Evolutionary conservation across 2,329 filamentous ascomycete species (phyloP).

Genomic region (Diaporthe aspalathi): DNA sequence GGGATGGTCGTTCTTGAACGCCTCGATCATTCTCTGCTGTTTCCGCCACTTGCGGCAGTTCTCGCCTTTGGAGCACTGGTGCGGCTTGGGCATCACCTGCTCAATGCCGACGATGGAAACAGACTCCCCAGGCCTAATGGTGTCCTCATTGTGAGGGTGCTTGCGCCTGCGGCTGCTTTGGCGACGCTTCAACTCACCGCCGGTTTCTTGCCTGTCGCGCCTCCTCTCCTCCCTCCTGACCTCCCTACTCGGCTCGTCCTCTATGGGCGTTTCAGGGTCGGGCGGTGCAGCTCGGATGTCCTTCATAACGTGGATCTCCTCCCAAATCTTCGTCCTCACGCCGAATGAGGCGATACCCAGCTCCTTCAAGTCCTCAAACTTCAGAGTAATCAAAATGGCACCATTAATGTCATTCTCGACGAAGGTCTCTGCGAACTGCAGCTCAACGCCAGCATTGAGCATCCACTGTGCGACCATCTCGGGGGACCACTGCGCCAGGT

Average conservation of each 20-base stretch:
- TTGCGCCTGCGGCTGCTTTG: constrained; percentile 52
- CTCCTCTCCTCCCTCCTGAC: constrained; percentile 59
- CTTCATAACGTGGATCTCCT: constrained; percentile 78
- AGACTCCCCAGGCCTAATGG: constrained; percentile 82
- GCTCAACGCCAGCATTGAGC: constrained; percentile 84
- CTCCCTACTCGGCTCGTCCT: constrained; percentile 66
- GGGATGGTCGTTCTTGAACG: constrained; percentile 81
- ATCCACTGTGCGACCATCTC: constrained; percentile 88
- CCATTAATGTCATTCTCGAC: constrained; percentile 93
- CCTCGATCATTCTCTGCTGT: constrained; percentile 81
- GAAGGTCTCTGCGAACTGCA: constrained; percentile 83
- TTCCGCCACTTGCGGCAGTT: constrained; percentile 85
- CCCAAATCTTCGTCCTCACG: constrained; percentile 82
- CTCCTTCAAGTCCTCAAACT: constrained; percentile 88
- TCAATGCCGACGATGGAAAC: constrained; percentile 94
- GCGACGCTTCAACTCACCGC: constrained; percentile 54
- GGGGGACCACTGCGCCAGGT: constrained; percentile 76
- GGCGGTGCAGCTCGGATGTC: constrained; percentile 64
- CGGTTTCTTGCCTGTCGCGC: constrained; percentile 49
- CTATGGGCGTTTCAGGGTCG: constrained; percentile 69
- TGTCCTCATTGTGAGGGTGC: constrained; percentile 65
- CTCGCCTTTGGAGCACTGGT: constrained; percentile 87
- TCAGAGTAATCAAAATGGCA: constrained; percentile 86
- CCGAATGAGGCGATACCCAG: constrained; percentile 85
- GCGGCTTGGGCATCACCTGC: constrained; percentile 85